Base-by-base conservation (phyloP, 192 early-diverging fungal genomes). In the Coemansia sp. region DNA sequence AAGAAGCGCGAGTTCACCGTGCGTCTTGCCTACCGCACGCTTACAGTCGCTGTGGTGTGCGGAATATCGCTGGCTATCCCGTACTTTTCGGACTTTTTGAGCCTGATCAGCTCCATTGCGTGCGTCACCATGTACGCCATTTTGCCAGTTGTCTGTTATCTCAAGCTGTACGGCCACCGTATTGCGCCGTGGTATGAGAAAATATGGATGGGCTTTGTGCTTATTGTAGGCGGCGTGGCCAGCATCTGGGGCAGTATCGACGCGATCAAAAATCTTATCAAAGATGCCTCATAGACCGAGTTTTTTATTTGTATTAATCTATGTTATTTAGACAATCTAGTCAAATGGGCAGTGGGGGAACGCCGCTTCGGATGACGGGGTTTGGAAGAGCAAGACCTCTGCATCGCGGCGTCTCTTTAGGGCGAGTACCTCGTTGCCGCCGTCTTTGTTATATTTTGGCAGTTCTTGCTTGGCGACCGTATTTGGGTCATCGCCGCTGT, bases 71-170 rank as follows among this genome's bases (percentile, higher is more conserved):
- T 89, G 22, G 85, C 79, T 23, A 83, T 92, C 14, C 90, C 91
- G 6, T 91, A 81, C 74, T 92, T 94, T 70, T 79, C 89, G 9
- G 92, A 92, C 67, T 82, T 91, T 25, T 45, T 94, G 77, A 82
- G 85, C 14, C 82, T 94, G 2, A 73, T 94, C 57, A 91, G 92
- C 27, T 86, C 90, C 0, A 73, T 92, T 43, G 84, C 88, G 32
- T 90, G 86, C 58, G 86, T 84, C 45, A 71, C 83, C 4, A 77
- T 94, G 45, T 87, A 88, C 27, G 90, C 89, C 54, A 82, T 92
- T 9, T 68, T 94, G 58, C 92, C 92, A 0, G 73, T 92, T 8
- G 32, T 90, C 41, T 92, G 87, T 72, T 89, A 89, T 70, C 82
- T 85, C 29, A 79, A 83, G 60, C 76, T 94, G 21, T 89, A 86